phyloP scores from a whole-genome alignment of 2,329 filamentous ascomycete species.

The Plenodomus biglobosus region DNA sequence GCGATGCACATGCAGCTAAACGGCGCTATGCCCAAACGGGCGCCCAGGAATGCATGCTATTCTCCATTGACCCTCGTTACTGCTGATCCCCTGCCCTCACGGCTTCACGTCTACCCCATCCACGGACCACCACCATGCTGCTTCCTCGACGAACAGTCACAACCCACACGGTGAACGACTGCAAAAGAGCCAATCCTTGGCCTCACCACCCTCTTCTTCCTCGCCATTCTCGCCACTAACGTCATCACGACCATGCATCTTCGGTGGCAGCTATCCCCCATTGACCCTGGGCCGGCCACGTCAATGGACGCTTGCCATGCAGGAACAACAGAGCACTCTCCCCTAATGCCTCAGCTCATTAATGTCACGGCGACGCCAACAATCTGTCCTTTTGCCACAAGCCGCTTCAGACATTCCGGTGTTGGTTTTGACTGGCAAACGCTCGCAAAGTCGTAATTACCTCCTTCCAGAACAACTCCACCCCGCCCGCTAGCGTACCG shows the following conservation, averaged over 20 bases:
- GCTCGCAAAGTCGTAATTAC: constrained; percentile 30
- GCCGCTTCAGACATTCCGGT: constrained; percentile 11
- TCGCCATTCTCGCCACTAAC: constrained; percentile 13
- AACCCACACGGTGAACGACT: constrained; percentile 9
- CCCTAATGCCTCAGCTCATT: constrained; percentile 26
- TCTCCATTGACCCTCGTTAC: neutral
- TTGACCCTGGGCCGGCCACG: constrained; percentile 33
- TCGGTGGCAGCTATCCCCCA: constrained; percentile 15
- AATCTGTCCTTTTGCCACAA: constrained; percentile 32
- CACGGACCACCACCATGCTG: constrained; percentile 5
- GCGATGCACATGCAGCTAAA: too few species aligned
- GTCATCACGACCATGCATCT: constrained; percentile 11
- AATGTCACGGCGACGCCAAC: constrained; percentile 33
- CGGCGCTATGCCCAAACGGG: too few species aligned
- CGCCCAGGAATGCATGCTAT: neutral
- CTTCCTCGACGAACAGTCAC: constrained; percentile 6
- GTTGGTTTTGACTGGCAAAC: constrained; percentile 23
- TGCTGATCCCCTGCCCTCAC: too few species aligned
- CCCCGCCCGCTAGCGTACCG: constrained; percentile 21
- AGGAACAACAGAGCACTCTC: constrained; percentile 41
- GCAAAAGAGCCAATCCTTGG: constrained; percentile 20
- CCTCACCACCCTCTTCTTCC: constrained; percentile 9
- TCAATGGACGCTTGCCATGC: constrained; percentile 37
- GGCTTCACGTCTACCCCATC: too few species aligned
- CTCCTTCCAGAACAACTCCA: constrained; percentile 23